Conservation (phyloP, 228 moss, liverwort and hornwort species). For the Sphagnum fallax region DNA sequence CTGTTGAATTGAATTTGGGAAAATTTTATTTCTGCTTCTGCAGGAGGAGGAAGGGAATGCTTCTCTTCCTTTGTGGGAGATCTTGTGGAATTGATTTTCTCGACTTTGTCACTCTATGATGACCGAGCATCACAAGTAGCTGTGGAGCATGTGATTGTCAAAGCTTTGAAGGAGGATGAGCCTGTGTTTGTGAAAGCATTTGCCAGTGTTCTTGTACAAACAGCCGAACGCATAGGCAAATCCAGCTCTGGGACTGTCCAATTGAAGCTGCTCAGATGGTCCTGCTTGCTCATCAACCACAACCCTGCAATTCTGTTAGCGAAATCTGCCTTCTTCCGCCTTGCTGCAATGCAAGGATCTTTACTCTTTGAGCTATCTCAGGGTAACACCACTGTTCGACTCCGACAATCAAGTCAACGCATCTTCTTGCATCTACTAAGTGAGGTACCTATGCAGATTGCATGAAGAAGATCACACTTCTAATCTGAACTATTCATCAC, state of each 20-base stretch:
- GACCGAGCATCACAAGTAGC: constrained; percentile 73
- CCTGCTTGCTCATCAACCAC: constrained; percentile 63
- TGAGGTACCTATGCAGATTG: constrained; percentile 22
- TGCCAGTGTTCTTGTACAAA: constrained; percentile 75
- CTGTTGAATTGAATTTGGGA: background rate
- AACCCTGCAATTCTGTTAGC: constrained; percentile 71
- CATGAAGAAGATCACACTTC: too few species aligned
- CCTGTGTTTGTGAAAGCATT: constrained; percentile 77
- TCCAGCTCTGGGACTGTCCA: constrained; percentile 53
- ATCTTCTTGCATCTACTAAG: constrained; percentile 53
- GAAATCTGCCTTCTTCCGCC: constrained; percentile 67
- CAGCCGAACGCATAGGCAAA: constrained; percentile 53
- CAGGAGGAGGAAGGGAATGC: background rate
- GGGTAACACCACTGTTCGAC: constrained; percentile 30
- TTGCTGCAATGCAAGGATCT: constrained; percentile 74
- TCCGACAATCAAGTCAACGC: constrained; percentile 55
- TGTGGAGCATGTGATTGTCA: constrained; percentile 65
- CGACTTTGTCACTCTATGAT: constrained; percentile 69
- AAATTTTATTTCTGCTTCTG: background rate
- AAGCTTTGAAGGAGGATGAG: constrained; percentile 40
- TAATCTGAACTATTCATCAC: too few species aligned
- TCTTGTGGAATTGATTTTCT: constrained; percentile 63
- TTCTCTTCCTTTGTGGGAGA: constrained; percentile 23
- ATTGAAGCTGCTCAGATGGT: constrained; percentile 90
- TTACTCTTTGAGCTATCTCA: constrained; percentile 59